Evolutionary conservation across 2,329 filamentous ascomycete genomes (phyloP).

Genomic region (Kalaharituber pfeilii): DNA sequence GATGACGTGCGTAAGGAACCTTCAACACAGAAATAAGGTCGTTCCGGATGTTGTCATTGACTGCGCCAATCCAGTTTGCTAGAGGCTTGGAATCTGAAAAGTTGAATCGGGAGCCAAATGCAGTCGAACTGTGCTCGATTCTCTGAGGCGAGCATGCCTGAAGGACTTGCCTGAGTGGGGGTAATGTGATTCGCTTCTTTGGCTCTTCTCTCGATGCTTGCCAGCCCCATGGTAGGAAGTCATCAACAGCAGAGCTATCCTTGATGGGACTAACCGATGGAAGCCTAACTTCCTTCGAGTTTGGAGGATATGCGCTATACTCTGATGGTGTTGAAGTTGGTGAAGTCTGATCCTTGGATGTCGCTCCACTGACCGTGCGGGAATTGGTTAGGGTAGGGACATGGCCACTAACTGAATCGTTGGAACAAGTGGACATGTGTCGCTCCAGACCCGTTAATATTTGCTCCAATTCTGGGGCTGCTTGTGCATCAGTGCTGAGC

Average conservation of each 20-base stretch:
- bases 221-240: constrained; percentile 22
- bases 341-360: constrained; percentile 7
- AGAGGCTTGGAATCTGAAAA: background rate
- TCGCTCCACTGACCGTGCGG: background rate
- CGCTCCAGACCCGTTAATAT: background rate
- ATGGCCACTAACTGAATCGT: background rate
- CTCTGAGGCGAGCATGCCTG: constrained; percentile 17
- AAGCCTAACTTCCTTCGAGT: constrained; percentile 11
- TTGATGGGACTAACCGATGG: constrained; percentile 17
- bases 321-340: constrained; percentile 10
- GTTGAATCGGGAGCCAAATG: background rate
- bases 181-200: constrained; percentile 20
- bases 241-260: constrained; percentile 14
- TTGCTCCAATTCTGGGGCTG: background rate
- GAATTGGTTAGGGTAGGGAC: background rate
- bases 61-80: background rate
- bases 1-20: constrained; percentile 19
- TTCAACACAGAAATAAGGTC: constrained; percentile 21
- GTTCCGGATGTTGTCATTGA: constrained; percentile 20
- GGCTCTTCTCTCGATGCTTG: constrained; percentile 18
- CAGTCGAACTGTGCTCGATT: constrained; percentile 2
- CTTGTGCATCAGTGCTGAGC: background rate
- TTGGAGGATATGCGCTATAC: constrained; percentile 5
- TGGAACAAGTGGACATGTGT: background rate
- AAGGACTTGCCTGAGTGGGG: constrained; percentile 21